Evolutionary conservation across 768 basidiomycete species (phyloP).

Genomic region (Naganishia friedmannii): DNA sequence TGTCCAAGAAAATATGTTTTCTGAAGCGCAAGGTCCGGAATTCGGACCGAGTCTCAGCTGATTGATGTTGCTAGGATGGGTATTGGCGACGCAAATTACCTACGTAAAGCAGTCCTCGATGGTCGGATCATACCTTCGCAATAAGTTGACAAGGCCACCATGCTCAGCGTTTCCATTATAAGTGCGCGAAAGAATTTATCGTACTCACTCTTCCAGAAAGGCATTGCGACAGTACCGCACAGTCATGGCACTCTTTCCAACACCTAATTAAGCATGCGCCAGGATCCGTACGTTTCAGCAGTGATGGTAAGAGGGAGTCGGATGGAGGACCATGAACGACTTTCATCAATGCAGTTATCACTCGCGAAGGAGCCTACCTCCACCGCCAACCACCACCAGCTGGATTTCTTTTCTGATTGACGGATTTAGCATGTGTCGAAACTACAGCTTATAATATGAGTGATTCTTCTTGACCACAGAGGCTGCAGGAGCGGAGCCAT

Average conservation of each 20-base stretch:
- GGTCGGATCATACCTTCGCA: constrained; percentile 55
- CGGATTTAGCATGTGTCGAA: neutral
- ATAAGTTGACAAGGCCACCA: no score
- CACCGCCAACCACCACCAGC: neutral
- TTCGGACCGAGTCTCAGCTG: no score
- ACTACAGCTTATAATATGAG: no score
- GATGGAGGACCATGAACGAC: no score
- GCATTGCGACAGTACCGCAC: constrained; percentile 55
- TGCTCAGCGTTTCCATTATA: no score
- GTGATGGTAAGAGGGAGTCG: no score
- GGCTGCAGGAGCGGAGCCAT: no score
- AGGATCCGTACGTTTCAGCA: no score
- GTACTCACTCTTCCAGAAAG: constrained; percentile 49
- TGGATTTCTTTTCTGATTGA: neutral
- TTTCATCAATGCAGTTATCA: no score
- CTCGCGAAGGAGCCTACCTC: constrained; percentile 13
- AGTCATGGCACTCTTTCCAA: constrained; percentile 53
- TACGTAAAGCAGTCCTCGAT: constrained; percentile 52
- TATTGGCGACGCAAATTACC: neutral
- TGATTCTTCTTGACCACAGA: no score
- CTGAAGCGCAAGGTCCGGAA: constrained; percentile 5
- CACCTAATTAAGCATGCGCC: constrained; percentile 35
- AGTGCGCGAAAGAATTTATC: no score
- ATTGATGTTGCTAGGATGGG: no score
- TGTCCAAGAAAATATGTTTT: constrained; percentile 56